Percentiles rank a stretch among this genome's conserved stretches.
phyloP scores from a whole-genome alignment of 257 asterid species.

The Coffea canephora region DNA sequence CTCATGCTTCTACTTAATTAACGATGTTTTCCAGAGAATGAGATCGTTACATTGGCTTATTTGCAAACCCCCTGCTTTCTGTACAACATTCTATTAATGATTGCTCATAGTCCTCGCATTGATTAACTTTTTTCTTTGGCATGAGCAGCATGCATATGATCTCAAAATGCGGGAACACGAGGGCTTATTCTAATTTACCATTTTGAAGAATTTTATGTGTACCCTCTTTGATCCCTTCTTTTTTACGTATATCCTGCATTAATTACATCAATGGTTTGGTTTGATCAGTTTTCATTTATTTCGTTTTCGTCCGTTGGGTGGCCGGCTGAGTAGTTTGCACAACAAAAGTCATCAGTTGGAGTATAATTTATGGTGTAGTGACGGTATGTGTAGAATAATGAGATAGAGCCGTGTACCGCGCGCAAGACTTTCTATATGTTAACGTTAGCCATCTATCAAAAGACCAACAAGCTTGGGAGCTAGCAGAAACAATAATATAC shows the following conservation, averaged over 20 bases:
- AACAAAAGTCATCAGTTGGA: not conserved
- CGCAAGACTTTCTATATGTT: not conserved
- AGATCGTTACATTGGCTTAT: constrained; percentile 38
- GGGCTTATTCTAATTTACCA: not conserved
- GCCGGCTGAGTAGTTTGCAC: not conserved
- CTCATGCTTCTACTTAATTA: constrained; percentile 33
- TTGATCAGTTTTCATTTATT: not conserved
- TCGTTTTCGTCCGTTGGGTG: not conserved
- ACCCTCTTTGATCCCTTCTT: too few relatives aligned
- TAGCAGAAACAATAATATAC: not conserved
- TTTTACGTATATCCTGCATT: not conserved
- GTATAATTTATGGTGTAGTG: not conserved
- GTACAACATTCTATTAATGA: constrained; percentile 6
- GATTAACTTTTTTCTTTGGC: not conserved
- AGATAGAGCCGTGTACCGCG: not conserved
- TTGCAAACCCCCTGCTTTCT: constrained; percentile 15
- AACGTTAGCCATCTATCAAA: not conserved
- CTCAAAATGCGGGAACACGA: not conserved
- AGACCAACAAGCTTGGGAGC: not conserved
- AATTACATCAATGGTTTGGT: not conserved
- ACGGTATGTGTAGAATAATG: not conserved
- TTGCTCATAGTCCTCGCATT: not conserved
- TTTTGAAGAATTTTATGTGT: too few relatives aligned
- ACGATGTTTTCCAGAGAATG: constrained; percentile 21
- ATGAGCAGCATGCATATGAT: not conserved